These are phyloP conservation scores for Sclerotiophoma versabilis DNA, from an alignment of 2,329 filamentous ascomycete species.

Conservation along the genomic window DNA sequence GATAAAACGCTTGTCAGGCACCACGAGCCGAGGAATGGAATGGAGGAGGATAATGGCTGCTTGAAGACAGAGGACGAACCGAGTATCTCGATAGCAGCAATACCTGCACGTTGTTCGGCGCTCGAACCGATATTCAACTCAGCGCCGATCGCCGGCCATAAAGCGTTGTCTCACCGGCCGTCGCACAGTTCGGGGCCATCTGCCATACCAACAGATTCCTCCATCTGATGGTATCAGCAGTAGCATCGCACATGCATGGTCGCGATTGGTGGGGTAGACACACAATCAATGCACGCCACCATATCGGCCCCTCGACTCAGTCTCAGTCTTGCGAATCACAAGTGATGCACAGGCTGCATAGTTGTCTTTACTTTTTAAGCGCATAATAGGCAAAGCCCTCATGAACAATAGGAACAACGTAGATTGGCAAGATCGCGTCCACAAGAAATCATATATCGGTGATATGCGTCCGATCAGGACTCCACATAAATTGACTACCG, in stretches of 20 bases:
- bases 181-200: slow-evolving; percentile 2
- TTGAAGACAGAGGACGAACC: slow-evolving; percentile 1
- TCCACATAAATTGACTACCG: not conserved
- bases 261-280: not conserved
- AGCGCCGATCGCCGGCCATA: not conserved
- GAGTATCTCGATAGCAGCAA: not conserved
- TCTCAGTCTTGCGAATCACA: not conserved
- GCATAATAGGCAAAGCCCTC: slow-evolving; percentile 4
- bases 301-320: not conserved
- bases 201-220: slow-evolving; percentile 6
- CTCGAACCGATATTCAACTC: not conserved
- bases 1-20: slow-evolving; percentile 12
- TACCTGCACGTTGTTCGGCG: slow-evolving; percentile 4
- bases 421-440: not conserved
- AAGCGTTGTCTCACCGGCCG: not conserved
- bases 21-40: slow-evolving; percentile 1
- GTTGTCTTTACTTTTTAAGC: slow-evolving; percentile 4
- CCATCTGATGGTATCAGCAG: slow-evolving; percentile 1
- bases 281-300: not conserved
- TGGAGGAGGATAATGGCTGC: slow-evolving; percentile 2
- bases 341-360: not conserved
- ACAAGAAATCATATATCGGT: not conserved
- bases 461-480: slow-evolving; percentile 5
- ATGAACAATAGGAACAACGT: slow-evolving; percentile 8
- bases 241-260: not conserved